Base-by-base conservation (phyloP, 805 yeast genomes). In the Candida stauntonica region DNA sequence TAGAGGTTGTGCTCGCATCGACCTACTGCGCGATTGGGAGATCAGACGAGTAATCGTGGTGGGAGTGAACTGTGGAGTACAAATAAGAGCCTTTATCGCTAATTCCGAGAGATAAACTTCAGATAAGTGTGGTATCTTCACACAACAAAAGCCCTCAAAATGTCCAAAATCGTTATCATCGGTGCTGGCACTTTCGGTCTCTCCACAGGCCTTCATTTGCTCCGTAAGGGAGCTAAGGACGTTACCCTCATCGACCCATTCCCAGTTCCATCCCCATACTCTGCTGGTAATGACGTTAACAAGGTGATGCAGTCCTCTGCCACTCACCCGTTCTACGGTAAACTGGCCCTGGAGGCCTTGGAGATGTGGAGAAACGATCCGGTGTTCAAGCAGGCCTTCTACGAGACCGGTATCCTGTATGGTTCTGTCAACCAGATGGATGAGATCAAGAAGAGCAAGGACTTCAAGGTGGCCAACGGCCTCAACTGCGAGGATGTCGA, bases 111-210 rank as follows among this genome's bases (percentile, higher is more conserved):
- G n/a, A n/a, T n/a, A n/a, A n/a, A n/a, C n/a, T n/a, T n/a, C n/a
- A n/a, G n/a, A n/a, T n/a, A n/a, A n/a, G n/a, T n/a, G n/a, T n/a
- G n/a, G 11, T 21, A 7, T 21, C 11, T 21, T 21, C 11, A 21
- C 11, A 21, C 11, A 7, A 21, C 24, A 8, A 7, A 21, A 21
- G 11, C 11, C 24, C 24, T 8, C 7, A 17, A 26, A 23, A 35
- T 35, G 38, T 20, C 33, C 16, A 35, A 33, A 20, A 45, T 61
- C 15, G 47, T 65, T 4, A 55, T 64, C 17, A 53, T 68, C n/a
- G 73, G 73, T 4, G 67, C 68, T 21, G 72, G 73, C 2, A 65
- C 69, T 0, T 67, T 65, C 48, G 74, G 73, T 5, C 55, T 69
- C 6, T 66, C 71, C 4, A 66, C 72, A 0, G 69, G 66, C 3